Conservation (phyloP, 2,329 filamentous ascomycete species). For the Venturia aucupariae region DNA sequence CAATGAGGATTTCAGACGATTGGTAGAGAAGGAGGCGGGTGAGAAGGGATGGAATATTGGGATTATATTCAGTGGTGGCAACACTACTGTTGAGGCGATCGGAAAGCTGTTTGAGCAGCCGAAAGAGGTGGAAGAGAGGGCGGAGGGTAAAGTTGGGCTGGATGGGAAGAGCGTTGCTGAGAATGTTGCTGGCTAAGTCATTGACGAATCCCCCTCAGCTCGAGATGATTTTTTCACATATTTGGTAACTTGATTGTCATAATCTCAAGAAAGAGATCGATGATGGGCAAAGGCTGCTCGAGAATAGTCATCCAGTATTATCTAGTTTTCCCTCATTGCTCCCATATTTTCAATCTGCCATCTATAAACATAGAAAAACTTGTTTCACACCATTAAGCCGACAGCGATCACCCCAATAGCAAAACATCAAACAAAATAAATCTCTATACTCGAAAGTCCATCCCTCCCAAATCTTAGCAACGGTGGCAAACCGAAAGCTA, state of each 20-base stretch:
- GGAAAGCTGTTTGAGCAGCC: slow-evolving; percentile 40
- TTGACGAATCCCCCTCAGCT: too few species aligned
- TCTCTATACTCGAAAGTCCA: background rate
- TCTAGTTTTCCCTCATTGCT: too few species aligned
- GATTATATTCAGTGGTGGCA: slow-evolving; percentile 53
- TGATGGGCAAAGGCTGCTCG: too few species aligned
- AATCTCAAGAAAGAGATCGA: too few species aligned
- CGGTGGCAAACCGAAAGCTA: background rate
- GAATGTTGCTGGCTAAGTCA: slow-evolving; percentile 33
- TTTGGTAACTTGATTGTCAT: too few species aligned
- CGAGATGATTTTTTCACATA: too few species aligned
- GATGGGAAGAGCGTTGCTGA: slow-evolving; percentile 36
- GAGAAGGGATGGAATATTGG: slow-evolving; percentile 64
- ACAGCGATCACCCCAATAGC: too few species aligned
- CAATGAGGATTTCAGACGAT: slow-evolving; percentile 68
- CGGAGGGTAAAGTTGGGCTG: slow-evolving; percentile 30
- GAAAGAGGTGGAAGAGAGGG: slow-evolving; percentile 27
- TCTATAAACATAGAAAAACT: too few species aligned
- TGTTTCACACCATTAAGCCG: too few species aligned
- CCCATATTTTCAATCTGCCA: too few species aligned
- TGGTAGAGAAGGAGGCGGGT: slow-evolving; percentile 63
- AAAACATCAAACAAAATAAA: too few species aligned
- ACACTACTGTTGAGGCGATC: slow-evolving; percentile 55
- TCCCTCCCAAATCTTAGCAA: background rate
- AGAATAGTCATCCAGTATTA: too few species aligned